Conservation (phyloP, 1,284 basidiomycete genomes). For the Microbotryum intermedium region DNA sequence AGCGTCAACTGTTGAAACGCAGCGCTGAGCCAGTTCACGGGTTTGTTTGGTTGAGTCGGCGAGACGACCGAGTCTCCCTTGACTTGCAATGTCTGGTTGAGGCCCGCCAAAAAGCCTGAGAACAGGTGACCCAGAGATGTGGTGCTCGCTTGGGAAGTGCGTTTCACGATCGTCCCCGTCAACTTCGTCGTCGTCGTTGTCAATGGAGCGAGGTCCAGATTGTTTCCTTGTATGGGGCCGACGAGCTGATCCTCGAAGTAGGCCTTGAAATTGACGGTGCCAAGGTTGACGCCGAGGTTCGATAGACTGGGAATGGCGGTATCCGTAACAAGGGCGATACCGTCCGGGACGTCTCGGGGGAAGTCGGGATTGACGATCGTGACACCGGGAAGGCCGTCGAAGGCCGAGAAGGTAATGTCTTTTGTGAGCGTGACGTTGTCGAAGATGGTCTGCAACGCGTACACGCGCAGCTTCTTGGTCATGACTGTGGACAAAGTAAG, state of each 20-base stretch:
- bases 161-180: conserved; percentile 55
- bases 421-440: conserved; percentile 58
- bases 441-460: conserved; percentile 61
- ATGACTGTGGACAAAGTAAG: conserved; percentile 52
- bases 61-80: conserved; percentile 55
- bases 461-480: conserved; percentile 54
- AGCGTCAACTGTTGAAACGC: conserved; percentile 62
- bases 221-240: conserved; percentile 22
- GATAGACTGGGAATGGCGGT: conserved; percentile 56
- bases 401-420: conserved; percentile 58
- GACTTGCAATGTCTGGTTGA: conserved; percentile 55
- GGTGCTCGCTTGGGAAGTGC: conserved; percentile 33
- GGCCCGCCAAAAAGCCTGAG: conserved; percentile 57
- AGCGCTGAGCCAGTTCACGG: conserved; percentile 59
- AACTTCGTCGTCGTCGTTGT: conserved; percentile 50
- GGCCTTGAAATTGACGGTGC: conserved; percentile 56
- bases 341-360: conserved; percentile 42
- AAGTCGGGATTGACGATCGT: conserved; percentile 57
- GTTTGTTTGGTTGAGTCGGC: conserved; percentile 39
- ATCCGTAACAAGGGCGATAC: conserved; percentile 61
- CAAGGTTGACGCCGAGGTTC: conserved; percentile 65
- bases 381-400: conserved; percentile 39
- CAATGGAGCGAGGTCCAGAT: conserved; percentile 51
- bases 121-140: conserved; percentile 53
- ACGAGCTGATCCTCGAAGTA: conserved; percentile 49